Conservation (phyloP, 805 yeast genomes). For the Starmerella sp. region DNA sequence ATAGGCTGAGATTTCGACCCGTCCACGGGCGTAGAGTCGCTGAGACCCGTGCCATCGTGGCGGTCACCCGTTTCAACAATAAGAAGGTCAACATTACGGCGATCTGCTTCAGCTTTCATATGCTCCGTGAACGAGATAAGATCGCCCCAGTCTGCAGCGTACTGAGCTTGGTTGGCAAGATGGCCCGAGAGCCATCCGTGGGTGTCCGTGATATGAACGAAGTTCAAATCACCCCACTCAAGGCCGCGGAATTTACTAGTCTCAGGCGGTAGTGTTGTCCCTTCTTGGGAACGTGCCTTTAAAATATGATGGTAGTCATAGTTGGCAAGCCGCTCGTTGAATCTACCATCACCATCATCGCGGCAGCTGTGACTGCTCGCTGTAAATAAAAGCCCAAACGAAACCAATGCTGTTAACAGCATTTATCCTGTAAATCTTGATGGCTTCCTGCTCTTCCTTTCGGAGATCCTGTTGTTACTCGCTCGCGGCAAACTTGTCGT, state of each 20-base stretch:
- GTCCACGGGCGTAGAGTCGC: conserved; percentile 66
- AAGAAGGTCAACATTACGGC: conserved; percentile 48
- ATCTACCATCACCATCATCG: conserved; percentile 17
- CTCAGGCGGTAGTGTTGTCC: conserved; percentile 6
- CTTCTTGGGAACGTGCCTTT: conserved; percentile 8
- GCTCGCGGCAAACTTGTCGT: too few relatives aligned
- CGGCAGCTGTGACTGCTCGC: background rate
- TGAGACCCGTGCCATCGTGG: conserved; percentile 87
- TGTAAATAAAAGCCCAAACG: background rate
- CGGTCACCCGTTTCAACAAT: conserved; percentile 84
- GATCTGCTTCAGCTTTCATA: conserved; percentile 37
- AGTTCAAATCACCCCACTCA: conserved; percentile 47
- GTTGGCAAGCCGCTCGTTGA: conserved; percentile 8
- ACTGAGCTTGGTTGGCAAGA: conserved; percentile 32
- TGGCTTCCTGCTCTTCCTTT: too few relatives aligned
- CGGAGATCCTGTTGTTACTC: too few relatives aligned
- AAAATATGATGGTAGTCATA: conserved; percentile 1
- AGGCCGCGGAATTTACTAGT: background rate
- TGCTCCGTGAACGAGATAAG: conserved; percentile 55
- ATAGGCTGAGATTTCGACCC: conserved; percentile 54
- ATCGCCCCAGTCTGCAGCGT: conserved; percentile 88
- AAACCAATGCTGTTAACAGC: background rate
- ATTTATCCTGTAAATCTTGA: background rate
- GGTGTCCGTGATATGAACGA: conserved; percentile 86
- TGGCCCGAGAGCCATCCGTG: conserved; percentile 62